phyloP scores from a whole-genome alignment of 768 basidiomycete genomes.

The Tricholoma matsutake region DNA sequence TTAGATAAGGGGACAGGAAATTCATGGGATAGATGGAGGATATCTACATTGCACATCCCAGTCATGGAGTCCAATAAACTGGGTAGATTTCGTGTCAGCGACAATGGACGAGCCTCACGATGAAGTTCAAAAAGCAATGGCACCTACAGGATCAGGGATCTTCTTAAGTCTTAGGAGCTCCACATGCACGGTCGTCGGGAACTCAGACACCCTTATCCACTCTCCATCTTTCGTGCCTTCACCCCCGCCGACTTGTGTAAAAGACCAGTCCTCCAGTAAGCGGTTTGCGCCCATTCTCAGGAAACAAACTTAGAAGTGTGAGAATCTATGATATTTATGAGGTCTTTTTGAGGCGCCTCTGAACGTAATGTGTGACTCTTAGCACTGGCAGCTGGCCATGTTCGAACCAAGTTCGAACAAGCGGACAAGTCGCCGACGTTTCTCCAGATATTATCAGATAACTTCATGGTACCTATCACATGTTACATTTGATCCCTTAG shows the following conservation, averaged over 20 bases:
- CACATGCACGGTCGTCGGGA: constrained; percentile 87
- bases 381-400: neutral
- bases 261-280: constrained; percentile 52
- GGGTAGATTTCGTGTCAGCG: neutral
- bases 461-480: neutral
- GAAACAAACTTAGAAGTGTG: neutral
- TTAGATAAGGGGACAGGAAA: neutral
- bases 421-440: constrained; percentile 22
- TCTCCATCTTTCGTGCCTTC: constrained; percentile 57
- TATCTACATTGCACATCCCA: constrained; percentile 87
- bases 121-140: neutral
- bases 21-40: neutral
- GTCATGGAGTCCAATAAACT: constrained; percentile 80
- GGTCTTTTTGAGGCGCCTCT: neutral
- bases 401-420: neutral
- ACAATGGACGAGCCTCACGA: neutral
- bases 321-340: neutral
- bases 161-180: constrained; percentile 70
- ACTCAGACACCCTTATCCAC: constrained; percentile 60
- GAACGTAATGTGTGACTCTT: neutral
- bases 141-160: constrained; percentile 80
- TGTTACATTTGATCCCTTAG: neutral
- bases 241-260: constrained; percentile 64
- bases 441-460: constrained; percentile 14
- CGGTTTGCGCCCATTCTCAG: constrained; percentile 15